phyloP scores from a whole-genome alignment of 2,329 filamentous ascomycete genomes.

The Biscogniauxia marginata region DNA sequence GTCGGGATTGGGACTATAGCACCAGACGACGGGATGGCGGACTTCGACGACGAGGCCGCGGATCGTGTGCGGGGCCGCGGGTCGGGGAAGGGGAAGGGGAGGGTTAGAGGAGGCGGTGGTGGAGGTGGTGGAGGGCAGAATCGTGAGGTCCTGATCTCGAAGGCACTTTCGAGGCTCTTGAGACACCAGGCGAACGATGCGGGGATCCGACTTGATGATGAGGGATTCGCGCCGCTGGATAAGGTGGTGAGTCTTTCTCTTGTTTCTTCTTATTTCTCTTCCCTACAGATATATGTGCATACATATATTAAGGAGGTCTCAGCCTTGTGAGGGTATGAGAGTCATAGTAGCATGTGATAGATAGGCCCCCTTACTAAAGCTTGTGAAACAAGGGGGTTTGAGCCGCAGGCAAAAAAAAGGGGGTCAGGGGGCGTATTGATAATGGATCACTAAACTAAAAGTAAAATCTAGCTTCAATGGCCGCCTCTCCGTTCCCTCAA shows the following conservation, averaged over 20 bases:
- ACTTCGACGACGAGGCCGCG: too few relatives aligned
- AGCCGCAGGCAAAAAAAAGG: too few relatives aligned
- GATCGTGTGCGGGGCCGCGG: conserved; percentile 6
- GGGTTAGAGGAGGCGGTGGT: conserved; percentile 32
- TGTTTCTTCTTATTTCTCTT: conserved; percentile 8
- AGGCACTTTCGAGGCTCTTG: conserved; percentile 53
- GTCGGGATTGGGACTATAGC: too few relatives aligned
- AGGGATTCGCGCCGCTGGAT: conserved; percentile 59
- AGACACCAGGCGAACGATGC: conserved; percentile 57
- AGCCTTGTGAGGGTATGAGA: too few relatives aligned
- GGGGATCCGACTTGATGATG: conserved; percentile 55
- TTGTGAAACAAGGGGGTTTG: too few relatives aligned
- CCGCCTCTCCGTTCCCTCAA: conserved; percentile 64
- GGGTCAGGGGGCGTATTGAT: neutral
- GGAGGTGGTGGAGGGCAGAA: conserved; percentile 32
- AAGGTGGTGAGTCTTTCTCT: conserved; percentile 51
- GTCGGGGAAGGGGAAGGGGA: conserved; percentile 19
- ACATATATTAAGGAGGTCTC: too few relatives aligned
- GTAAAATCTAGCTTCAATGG: conserved; percentile 48
- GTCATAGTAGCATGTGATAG: too few relatives aligned
- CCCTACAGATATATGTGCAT: too few relatives aligned
- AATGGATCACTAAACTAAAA: neutral
- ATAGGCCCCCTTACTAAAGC: too few relatives aligned
- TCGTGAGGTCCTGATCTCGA: conserved; percentile 51
- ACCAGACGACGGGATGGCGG: too few relatives aligned